phyloP scores from a whole-genome alignment of 1,284 basidiomycete species.

The Schizophyllum commune region DNA sequence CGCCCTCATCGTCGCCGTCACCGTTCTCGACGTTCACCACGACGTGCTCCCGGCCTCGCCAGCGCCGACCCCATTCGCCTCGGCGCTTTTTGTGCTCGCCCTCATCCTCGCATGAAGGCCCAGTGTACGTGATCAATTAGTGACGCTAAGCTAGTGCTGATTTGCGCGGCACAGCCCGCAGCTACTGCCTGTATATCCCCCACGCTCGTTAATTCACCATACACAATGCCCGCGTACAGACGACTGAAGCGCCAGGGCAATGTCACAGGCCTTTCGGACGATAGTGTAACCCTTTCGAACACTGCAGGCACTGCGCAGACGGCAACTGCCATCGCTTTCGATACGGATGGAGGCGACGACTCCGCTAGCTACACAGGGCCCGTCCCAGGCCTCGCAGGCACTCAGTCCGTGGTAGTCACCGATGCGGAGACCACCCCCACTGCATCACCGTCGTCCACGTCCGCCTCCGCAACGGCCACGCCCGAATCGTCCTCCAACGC shows the following conservation, averaged over 20 bases:
- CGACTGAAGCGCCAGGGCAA: not conserved
- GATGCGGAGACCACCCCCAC: not conserved
- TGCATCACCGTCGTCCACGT: not conserved
- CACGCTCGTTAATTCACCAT: not conserved
- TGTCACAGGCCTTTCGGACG: not conserved
- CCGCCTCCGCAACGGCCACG: conserved; percentile 2
- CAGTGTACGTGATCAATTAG: not conserved
- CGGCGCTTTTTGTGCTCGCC: not conserved
- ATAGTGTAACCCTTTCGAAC: not conserved
- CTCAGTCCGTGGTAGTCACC: not conserved
- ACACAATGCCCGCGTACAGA: not conserved
- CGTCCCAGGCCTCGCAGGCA: not conserved
- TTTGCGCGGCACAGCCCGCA: not conserved
- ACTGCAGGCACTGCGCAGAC: not conserved
- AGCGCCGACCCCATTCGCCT: not conserved
- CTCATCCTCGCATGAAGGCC: not conserved
- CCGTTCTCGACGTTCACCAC: not conserved
- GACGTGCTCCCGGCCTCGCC: not conserved
- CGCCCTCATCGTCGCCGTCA: not conserved
- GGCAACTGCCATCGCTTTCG: not conserved
- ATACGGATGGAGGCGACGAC: not conserved
- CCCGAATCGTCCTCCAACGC: conserved; percentile 17
- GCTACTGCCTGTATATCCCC: not conserved
- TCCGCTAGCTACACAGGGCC: not conserved
- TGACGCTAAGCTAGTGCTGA: not conserved